Conservation (phyloP, 169 alveolate genomes). For the Cryptosporidium tyzzeri region DNA sequence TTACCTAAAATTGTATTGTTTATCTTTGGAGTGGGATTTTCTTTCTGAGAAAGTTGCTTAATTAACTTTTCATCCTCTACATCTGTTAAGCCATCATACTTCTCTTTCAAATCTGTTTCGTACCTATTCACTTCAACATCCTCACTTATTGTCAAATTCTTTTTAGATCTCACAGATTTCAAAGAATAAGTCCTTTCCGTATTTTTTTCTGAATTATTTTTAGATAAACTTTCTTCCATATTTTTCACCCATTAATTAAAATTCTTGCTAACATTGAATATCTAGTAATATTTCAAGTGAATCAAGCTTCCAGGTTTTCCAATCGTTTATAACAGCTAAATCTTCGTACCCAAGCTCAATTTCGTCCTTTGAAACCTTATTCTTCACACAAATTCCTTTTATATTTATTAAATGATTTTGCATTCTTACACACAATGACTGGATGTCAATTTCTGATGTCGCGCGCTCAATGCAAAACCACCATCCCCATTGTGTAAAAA, state of each 20-base stretch:
- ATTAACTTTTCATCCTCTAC: slow-evolving; percentile 16
- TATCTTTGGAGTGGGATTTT: background rate
- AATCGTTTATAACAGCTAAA: slow-evolving; percentile 30
- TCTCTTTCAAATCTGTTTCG: background rate
- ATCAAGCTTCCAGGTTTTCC: slow-evolving; percentile 27
- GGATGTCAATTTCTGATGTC: slow-evolving; percentile 48
- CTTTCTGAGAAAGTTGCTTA: slow-evolving; percentile 8
- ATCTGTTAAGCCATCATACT: slow-evolving; percentile 64
- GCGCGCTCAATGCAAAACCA: slow-evolving; percentile 65
- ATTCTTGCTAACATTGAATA: background rate
- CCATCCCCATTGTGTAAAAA: slow-evolving; percentile 72
- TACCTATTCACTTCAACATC: background rate
- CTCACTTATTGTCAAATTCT: slow-evolving; percentile 12
- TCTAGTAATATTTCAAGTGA: slow-evolving; percentile 24
- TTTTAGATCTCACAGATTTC: slow-evolving; percentile 1
- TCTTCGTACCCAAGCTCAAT: slow-evolving; percentile 29
- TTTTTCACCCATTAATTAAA: background rate
- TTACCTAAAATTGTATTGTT: background rate
- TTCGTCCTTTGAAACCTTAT: slow-evolving; percentile 1
- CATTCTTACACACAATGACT: slow-evolving; percentile 45
- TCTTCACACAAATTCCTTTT: slow-evolving; percentile 26
- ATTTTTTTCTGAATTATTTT: background rate
- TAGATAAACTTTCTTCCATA: slow-evolving; percentile 19
- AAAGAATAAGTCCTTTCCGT: slow-evolving; percentile 2
- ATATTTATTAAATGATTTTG: slow-evolving; percentile 25